Percentiles rank a stretch among this genome's conserved stretches.
Conservation (phyloP, 179 eudicot genomes). For the Heliamphora pulchella region DNA sequence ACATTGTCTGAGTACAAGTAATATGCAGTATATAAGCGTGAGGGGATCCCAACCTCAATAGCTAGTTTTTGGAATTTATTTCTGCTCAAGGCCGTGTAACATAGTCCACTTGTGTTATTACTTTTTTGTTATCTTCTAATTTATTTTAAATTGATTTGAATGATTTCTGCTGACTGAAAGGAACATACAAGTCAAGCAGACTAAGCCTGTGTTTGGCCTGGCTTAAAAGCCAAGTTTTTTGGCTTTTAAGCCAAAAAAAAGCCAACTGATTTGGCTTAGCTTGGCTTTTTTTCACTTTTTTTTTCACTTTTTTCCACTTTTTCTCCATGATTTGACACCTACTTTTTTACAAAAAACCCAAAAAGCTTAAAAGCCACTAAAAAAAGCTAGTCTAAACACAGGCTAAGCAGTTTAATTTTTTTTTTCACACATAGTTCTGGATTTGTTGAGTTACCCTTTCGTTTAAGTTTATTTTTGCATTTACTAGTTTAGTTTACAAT, state of each 20-base stretch:
- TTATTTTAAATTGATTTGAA: background rate
- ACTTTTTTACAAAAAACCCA: background rate
- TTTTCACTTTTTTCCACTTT: no score
- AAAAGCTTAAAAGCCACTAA: background rate
- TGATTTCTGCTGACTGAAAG: background rate
- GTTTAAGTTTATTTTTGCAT: background rate
- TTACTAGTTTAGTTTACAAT: slow-evolving; percentile 1
- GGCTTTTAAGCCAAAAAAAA: no score
- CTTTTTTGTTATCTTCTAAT: background rate
- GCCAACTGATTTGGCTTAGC: no score
- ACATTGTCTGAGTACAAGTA: no score
- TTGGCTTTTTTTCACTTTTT: no score
- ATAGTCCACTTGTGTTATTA: no score
- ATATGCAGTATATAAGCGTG: no score
- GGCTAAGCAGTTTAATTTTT: background rate
- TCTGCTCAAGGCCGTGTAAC: no score
- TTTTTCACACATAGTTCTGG: background rate
- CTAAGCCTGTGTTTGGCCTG: no score
- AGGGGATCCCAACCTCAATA: no score
- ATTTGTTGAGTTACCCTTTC: background rate
- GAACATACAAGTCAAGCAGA: background rate
- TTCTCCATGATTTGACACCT: no score
- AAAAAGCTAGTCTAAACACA: background rate
- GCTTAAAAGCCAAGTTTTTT: no score
- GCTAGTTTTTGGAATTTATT: background rate